Evolutionary conservation across 2,329 filamentous ascomycete genomes (phyloP), one percentile per base, ranked within the genome.

Genomic region (Exophiala dermatitidis): DNA sequence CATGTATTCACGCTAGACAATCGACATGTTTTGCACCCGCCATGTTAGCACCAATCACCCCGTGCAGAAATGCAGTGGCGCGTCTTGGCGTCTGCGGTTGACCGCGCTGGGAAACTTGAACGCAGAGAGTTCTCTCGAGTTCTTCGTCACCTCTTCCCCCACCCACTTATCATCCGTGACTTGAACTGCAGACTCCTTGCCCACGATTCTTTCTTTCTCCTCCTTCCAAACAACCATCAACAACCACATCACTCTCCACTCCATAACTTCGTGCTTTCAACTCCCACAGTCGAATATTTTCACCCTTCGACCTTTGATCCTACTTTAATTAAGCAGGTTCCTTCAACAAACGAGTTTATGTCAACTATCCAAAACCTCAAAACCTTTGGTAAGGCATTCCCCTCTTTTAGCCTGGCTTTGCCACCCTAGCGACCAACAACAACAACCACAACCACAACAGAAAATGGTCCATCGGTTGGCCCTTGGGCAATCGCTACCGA

Each of bases 331-430:
- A 44, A 48, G 33, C 55, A 48, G 48, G 45, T 51, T 44, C 48
- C 29, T 41, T n/a, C 28, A 43, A 55, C 52, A 50, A 43, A 78
- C 84, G 84, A 86, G 85, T 90, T 89, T 90, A 93, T 93, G 88
- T 93, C 88, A 84, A 62, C 60, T 62, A 93, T 93, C 87, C 87
- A 93, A 90, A 94, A 94, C 83, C 86, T 94, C 78, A 93, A 93
- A 84, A 84, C 85, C 81, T 89, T 89, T 84, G 88, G 88, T 93
- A 77, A 71, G 87, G 79, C 52, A 37, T 62, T 60, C 65, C 65
- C 63, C 59, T 54, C 60, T 52, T 52, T 47, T 58, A 53, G 47
- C 55, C 56, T 55, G 43, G 47, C 37, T 42, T 52, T 12, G 45
- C 50, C 54, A 36, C 7, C 34, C 32, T 37, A 29, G 8, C 19